Evolutionary conservation across 352 stramenopile genomes (phyloP), one percentile per base, ranked within the genome.

Genomic region (Globisporangium viniferum): DNA sequence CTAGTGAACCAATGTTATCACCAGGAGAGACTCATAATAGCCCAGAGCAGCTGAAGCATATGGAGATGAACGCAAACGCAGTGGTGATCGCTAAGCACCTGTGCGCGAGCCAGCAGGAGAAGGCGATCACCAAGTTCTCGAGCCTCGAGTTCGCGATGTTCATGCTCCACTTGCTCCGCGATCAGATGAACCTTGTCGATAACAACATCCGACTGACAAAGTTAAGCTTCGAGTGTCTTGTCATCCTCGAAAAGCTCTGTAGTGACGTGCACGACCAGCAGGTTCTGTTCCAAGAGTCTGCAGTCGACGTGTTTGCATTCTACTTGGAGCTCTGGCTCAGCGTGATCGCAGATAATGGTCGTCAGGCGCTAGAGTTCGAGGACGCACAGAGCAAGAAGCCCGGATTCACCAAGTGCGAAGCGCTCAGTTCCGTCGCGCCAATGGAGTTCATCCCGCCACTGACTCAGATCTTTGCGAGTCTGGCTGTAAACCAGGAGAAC

Each of bases 101-200:
- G 46, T 89, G 78, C 49, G 71, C 66, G 2, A 46, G 63, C 0
- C 69, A 88, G 0, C 68, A 68, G 2, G 78, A 89, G 9, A 65
- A 75, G 44, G 78, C 71, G 3, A 57, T 82, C 14, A 63, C 64
- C 49, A 68, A 67, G 9, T 51, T 89, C 0, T 91, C 83, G 0
- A 65, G 78, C 4, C 59, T 81, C 12, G 76, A 90, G 15, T 76
- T 79, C 33, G 79, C 74, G 29, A 66, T 66, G 5, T 55, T 85
- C 12, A 57, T 89, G 22, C 29, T 89, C 12, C 65, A 68, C 31
- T 29, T 87, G 2, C 72, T 90, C n/a, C 81, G 77, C n/a, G 51
- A 65, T 22, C 59, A 66, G 1, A 44, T 65, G 10, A 10, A 58
- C 15, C 20, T 60, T 0, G n/a, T 59, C 10, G 35, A 51, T 8